A percentile compares a stretch with the other conserved stretches of the same genome.
phyloP scores from a whole-genome alignment of 2,329 filamentous ascomycete species.

The Mollisia scopiformis region DNA sequence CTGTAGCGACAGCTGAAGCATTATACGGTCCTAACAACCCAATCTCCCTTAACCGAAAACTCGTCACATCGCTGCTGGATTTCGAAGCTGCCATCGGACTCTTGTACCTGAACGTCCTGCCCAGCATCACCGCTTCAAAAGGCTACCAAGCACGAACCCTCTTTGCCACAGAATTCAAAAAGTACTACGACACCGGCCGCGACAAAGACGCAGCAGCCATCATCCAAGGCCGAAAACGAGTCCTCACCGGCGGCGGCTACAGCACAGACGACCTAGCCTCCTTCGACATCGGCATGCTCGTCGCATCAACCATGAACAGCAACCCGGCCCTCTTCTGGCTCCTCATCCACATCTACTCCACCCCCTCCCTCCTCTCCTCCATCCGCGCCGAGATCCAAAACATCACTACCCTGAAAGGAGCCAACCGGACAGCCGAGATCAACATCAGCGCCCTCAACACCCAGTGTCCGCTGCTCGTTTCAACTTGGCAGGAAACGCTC shows the following conservation, averaged over 20 bases:
- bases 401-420: constrained; percentile 7
- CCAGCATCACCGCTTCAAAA: constrained; percentile 34
- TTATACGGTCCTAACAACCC: constrained; percentile 49
- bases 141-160: constrained; percentile 38
- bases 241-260: constrained; percentile 8
- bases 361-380: constrained; percentile 32
- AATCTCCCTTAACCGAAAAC: constrained; percentile 27
- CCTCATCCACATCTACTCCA: constrained; percentile 36
- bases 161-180: constrained; percentile 28
- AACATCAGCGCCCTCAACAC: constrained; percentile 40
- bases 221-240: constrained; percentile 9
- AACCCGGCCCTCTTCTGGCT: constrained; percentile 43
- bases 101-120: constrained; percentile 35
- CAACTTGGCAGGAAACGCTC: constrained; percentile 47
- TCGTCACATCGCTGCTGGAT: constrained; percentile 15
- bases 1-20: constrained; percentile 40
- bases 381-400: constrained; percentile 36
- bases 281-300: constrained; percentile 37
- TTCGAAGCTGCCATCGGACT: constrained; percentile 33
- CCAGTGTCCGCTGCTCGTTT: constrained; percentile 45
- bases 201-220: constrained; percentile 28
- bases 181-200: constrained; percentile 6
- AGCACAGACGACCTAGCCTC: constrained; percentile 25
- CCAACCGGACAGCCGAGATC: constrained; percentile 31
- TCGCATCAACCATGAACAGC: constrained; percentile 38